These are phyloP conservation scores for Schizopora paradoxa DNA, from an alignment of 1,284 basidiomycete species.

Conservation along the genomic window DNA sequence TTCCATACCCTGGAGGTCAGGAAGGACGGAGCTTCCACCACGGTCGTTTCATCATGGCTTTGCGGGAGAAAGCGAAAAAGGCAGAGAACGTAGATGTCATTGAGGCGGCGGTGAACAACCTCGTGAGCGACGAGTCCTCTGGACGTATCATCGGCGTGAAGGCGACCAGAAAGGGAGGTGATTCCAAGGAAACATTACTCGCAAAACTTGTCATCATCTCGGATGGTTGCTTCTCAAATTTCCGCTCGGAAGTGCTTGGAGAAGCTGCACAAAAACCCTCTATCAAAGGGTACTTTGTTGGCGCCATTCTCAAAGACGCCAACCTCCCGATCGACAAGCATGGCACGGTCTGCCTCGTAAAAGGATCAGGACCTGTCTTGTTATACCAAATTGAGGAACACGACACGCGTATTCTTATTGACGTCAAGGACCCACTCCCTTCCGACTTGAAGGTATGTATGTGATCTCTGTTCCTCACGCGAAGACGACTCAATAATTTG, in stretches of 20 bases:
- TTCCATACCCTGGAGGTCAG: constrained; percentile 78
- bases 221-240: constrained; percentile 93
- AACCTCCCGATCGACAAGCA: constrained; percentile 77
- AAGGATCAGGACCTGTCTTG: constrained; percentile 76
- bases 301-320: constrained; percentile 72
- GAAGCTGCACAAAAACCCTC: constrained; percentile 41
- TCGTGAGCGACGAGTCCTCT: constrained; percentile 57
- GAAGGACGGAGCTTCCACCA: constrained; percentile 89
- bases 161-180: constrained; percentile 38
- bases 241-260: constrained; percentile 56
- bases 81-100: constrained; percentile 67
- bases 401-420: constrained; percentile 90
- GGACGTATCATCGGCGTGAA: constrained; percentile 58
- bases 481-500: constrained; percentile 1
- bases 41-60: constrained; percentile 82
- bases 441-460: constrained; percentile 67
- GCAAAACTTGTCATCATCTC: constrained; percentile 79
- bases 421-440: constrained; percentile 85
- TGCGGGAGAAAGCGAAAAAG: constrained; percentile 62
- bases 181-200: constrained; percentile 32
- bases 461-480: constrained; percentile 10
- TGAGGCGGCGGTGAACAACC: constrained; percentile 77
- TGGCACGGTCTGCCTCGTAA: constrained; percentile 80
- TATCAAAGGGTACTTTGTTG: constrained; percentile 78
- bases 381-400: constrained; percentile 79